Percentiles rank a stretch among this genome's conserved stretches.
phyloP scores from a whole-genome alignment of 768 basidiomycete species.

The Lentinula edodes region DNA sequence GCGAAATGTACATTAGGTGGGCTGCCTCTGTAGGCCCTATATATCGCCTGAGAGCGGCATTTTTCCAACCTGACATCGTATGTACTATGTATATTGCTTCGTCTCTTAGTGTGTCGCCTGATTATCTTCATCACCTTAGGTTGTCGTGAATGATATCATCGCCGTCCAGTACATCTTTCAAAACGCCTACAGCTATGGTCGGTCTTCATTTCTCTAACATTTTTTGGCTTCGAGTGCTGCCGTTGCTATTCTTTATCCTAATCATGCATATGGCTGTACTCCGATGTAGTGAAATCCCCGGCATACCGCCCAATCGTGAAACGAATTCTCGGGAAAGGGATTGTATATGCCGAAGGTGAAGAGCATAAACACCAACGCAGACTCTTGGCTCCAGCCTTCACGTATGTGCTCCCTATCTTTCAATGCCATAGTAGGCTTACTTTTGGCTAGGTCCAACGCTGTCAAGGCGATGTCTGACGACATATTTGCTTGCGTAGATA shows the following conservation, averaged over 20 bases:
- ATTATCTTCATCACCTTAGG: conserved; percentile 12
- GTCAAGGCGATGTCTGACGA: conserved; percentile 28
- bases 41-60: conserved; percentile 31
- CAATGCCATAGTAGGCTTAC: background rate
- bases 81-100: conserved; percentile 14
- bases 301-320: conserved; percentile 26
- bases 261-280: too few species aligned
- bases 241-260: too few species aligned
- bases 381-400: conserved; percentile 28
- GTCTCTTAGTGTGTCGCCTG: background rate
- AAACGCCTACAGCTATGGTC: conserved; percentile 26
- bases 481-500: conserved; percentile 26
- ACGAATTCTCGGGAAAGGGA: conserved; percentile 26
- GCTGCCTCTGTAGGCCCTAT: conserved; percentile 24
- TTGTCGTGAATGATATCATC: conserved; percentile 28
- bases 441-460: conserved; percentile 20
- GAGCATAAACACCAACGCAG: conserved; percentile 29
- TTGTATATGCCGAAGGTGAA: conserved; percentile 33
- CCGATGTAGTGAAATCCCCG: conserved; percentile 18
- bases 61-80: conserved; percentile 33
- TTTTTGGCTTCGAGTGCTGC: too few species aligned
- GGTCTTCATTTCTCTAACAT: background rate
- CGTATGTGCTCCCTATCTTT: conserved; percentile 18
- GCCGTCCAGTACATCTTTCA: conserved; percentile 33
- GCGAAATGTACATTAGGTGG: conserved; percentile 28